Conservation (phyloP, 2,329 filamentous ascomycete genomes). For the Verticillium dahliae region DNA sequence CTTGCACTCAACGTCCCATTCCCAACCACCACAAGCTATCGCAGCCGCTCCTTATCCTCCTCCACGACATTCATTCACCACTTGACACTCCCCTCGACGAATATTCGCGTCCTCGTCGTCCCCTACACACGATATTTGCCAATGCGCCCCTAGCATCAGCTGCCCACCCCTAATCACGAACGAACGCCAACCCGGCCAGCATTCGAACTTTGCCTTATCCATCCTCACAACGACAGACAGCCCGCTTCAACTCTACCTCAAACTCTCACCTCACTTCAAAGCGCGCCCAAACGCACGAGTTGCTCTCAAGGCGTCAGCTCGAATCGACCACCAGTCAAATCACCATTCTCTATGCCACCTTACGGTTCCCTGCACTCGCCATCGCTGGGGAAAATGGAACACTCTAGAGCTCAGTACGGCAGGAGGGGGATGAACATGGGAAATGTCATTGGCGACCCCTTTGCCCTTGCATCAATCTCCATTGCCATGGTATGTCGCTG, state of each 20-base stretch:
- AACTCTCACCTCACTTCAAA: not conserved
- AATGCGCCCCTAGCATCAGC: not conserved
- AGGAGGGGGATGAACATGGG: constrained; percentile 64
- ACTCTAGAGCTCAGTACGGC: constrained; percentile 50
- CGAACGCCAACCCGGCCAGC: not conserved
- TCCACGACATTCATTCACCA: not conserved
- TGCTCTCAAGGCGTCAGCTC: not conserved
- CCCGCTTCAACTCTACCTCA: not conserved
- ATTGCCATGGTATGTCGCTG: constrained; percentile 72
- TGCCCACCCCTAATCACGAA: not conserved
- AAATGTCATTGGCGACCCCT: constrained; percentile 93
- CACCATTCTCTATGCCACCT: constrained; percentile 60
- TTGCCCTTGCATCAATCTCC: constrained; percentile 88
- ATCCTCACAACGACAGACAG: not conserved
- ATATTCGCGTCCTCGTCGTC: too few species aligned
- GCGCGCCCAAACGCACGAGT: not conserved
- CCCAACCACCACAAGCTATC: not conserved
- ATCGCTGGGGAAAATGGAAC: constrained; percentile 76
- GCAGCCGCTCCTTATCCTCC: not conserved
- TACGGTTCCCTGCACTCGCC: constrained; percentile 69
- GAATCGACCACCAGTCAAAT: not conserved
- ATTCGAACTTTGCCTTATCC: not conserved
- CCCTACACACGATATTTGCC: not conserved
- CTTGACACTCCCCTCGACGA: not conserved
- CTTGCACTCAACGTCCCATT: not conserved